Base-by-base conservation (phyloP, 768 basidiomycete species). In the Polyporus arcularius region DNA sequence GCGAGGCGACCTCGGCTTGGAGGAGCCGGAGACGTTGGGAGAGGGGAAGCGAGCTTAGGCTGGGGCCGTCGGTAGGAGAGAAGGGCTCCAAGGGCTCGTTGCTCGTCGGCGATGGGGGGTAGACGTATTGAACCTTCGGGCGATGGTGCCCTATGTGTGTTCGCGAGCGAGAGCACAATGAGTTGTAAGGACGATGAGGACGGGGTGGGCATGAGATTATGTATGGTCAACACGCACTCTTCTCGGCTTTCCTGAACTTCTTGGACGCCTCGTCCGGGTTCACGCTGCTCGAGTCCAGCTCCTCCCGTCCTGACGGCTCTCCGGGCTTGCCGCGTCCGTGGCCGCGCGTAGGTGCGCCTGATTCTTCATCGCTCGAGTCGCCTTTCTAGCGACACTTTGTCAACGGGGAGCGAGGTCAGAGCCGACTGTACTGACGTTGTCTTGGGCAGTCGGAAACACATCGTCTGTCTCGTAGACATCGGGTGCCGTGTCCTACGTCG, bases 401-500 rank as follows among this genome's bases (percentile, higher is more conserved):
- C n/a, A 41, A 49, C 4, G 46, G 32, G 1, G 26, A 28, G 52
- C 39, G 31, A 58, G 32, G 31, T 57, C 7, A 32, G 15, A 32
- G 21, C 28, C 12, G 46, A 15, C 45, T 21, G 53, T 47, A 75
- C 83, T 59, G 71, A 88, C 89, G 63, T 80, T 79, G 21, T 75
- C 73, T 51, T 82, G 78, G 31, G 81, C 71, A 15, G 80, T 72
- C 14, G 82, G 86, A 68, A 87, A 81, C 15, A 84, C 79, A 65
- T 96, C 94, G 48, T 92, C 89, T 0, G 94, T 96, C 71, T 96
- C 94, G 70, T 96, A 96, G 46, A 96, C 85, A 72, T 96, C 94
- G 42, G 85, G 93, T 1, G 92, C 93, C 12, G 90, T 92, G 75
- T 95, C 94, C 94, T 96, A 39, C 67, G 60, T 60, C 56, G 40